Evolutionary conservation across 169 alveolate species (phyloP), one percentile per base, ranked within the genome.

Genomic region (Cryptosporidium viatorum): DNA sequence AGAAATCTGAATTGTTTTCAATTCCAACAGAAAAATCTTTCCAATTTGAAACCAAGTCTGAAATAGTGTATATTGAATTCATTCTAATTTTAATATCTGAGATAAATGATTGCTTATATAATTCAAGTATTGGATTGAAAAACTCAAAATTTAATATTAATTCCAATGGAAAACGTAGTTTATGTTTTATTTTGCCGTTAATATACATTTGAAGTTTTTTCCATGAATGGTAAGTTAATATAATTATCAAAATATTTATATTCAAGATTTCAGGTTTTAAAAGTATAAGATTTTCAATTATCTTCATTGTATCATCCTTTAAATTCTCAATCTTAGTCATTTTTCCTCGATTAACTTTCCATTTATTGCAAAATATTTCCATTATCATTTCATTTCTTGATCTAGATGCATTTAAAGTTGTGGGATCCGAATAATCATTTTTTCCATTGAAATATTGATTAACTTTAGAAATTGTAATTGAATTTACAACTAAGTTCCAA

Each of bases 341-440:
- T 31, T 59, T 31, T 3, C 26, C 35, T 43, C 52, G 29, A n/a
- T n/a, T 52, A 37, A 80, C 48, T 6, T 43, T 39, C 89, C 89
- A 80, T 29, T 62, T 62, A 23, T 62, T 80, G 48, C 37, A 43
- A 80, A 62, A 80, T 80, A 80, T 80, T 26, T 59, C 75, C 65
- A 80, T 31, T 39, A 80, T 80, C 48, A 80, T 80, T 31, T 80
- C 74, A 65, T 80, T 80, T 35, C 67, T 59, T 43, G 89, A 80
- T 62, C 39, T 37, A 21, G 65, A 43, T 26, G 39, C 33, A 37
- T 18, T 35, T n/a, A 33, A 18, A 0, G 67, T 26, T 3, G 9
- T 48, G 14, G 9, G 8, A 69, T 37, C 14, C 16, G 1, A 8
- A 39, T 21, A 0, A 21, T 58, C 29, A 16, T 1, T 45, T 41